A percentile compares a stretch with the other conserved stretches of the same genome.
These are phyloP conservation scores for Dipteronia dyeriana DNA, from an alignment of 345 rosid species.

Conservation along the genomic window DNA sequence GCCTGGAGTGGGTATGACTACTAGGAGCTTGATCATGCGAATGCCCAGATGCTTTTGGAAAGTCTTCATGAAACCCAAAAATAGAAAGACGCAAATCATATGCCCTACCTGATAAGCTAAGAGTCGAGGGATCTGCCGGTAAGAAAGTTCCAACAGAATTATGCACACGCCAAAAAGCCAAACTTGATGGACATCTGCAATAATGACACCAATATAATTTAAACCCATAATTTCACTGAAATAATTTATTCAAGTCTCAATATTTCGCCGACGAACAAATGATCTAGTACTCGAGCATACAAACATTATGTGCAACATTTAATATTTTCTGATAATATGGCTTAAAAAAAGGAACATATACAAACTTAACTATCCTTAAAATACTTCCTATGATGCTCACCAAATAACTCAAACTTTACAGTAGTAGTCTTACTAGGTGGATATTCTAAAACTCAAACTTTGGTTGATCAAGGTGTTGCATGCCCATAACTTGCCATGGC, in stretches of 20 bases:
- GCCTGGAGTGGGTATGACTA: slow-evolving; percentile 29
- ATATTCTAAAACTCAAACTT: not conserved
- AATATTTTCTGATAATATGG: not conserved
- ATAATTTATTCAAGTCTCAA: not conserved
- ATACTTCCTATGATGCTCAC: not conserved
- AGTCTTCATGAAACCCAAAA: slow-evolving; percentile 52
- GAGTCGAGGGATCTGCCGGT: slow-evolving; percentile 66
- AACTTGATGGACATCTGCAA: slow-evolving; percentile 61
- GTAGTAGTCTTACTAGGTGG: not conserved
- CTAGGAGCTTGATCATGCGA: slow-evolving; percentile 40
- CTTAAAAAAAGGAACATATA: not conserved
- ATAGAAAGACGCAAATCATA: slow-evolving; percentile 75
- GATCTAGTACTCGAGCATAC: not conserved
- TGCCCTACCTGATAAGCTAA: slow-evolving; percentile 55
- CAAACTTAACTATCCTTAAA: not conserved
- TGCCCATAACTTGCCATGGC: not conserved
- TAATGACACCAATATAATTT: slow-evolving; percentile 18
- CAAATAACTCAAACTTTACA: not conserved
- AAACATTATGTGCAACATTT: not conserved
- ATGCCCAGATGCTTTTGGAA: slow-evolving; percentile 38
- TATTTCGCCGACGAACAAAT: not conserved
- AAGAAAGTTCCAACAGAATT: slow-evolving; percentile 86
- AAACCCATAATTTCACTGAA: not conserved
- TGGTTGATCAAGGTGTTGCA: not conserved
- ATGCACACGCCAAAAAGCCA: slow-evolving; percentile 91